Base-by-base conservation (phyloP, 1,139 yeast genomes). In the Taiozyma onychis region DNA sequence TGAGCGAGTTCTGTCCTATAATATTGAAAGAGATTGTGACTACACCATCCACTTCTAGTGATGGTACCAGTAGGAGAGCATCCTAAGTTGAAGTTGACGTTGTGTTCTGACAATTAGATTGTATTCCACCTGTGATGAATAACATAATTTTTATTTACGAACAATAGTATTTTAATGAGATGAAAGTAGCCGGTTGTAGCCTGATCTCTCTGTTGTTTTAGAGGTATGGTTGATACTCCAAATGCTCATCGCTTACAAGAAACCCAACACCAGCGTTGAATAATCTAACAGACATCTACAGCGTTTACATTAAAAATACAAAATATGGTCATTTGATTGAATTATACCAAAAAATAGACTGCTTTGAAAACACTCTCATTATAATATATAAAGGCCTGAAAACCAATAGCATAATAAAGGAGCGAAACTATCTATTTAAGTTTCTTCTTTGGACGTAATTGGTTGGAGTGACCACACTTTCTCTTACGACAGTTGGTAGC, bases 401-500 rank as follows among this genome's bases (percentile, higher is more conserved):
- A 22, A 24, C 42, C 42, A 39, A 39, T 39, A 24, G 14, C 18
- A 39, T 39, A 24, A 22, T 22, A 24, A 35, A 41, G 56, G 57
- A 55, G 65, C 64, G 66, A 70, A 76, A 75, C 72, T 72, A 78
- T 74, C 79, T 81, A 91, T 85, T 91, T 91, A 78, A 90, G 87
- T 90, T 93, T 93, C 96, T 93, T 93, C 96, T 91, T 91, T 81
- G 97, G 97, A 85, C 98, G 90, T 79, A 93, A 88, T 84, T 93
- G 99, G 85, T 93, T 93, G 77, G 97, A 83, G 95, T 93, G 99
- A 73, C 99, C 99, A 80, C 99, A 93, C 86, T 93, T 93, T 89
- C 97, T 90, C 98, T 93, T 93, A 85, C 99, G 90, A 86, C 99
- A 93, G 97, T 93, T 93, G 80, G 98, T 93, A 70, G 99, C 99